phyloP scores from a whole-genome alignment of 148 eudicot genomes.

The Amaranthus cruentus region DNA sequence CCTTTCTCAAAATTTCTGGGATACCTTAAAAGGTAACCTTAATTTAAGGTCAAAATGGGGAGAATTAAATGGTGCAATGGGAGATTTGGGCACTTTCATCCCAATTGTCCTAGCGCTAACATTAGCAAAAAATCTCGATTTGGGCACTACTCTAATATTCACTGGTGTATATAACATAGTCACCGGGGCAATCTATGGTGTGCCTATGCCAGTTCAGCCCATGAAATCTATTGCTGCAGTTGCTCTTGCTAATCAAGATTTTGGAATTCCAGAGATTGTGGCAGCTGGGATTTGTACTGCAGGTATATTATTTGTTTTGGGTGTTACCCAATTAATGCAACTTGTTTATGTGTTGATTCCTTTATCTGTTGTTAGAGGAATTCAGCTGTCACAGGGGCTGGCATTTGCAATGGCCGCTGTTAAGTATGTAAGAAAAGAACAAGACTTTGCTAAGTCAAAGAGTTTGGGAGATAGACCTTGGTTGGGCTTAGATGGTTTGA shows the following conservation, averaged over 20 bases:
- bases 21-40: conserved; percentile 40
- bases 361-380: conserved; percentile 74
- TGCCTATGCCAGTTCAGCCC: conserved; percentile 98
- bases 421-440: conserved; percentile 58
- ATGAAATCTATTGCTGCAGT: conserved; percentile 89
- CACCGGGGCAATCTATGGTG: conserved; percentile 73
- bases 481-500: conserved; percentile 78
- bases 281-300: conserved; percentile 81
- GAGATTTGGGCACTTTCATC: conserved; percentile 86
- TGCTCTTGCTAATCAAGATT: conserved; percentile 56
- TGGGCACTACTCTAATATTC: conserved; percentile 83
- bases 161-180: conserved; percentile 67
- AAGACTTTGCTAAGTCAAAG: conserved; percentile 64
- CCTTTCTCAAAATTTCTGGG: conserved; percentile 19
- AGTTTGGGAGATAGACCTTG: conserved; percentile 56
- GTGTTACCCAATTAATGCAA: conserved; percentile 73
- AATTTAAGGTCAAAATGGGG: conserved; percentile 64
- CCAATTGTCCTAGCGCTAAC: conserved; percentile 78
- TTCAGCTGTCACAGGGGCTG: conserved; percentile 82
- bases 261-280: conserved; percentile 69
- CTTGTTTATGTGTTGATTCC: conserved; percentile 68
- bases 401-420: conserved; percentile 82
- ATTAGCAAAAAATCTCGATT: conserved; percentile 58
- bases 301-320: conserved; percentile 51
- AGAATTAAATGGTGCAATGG: conserved; percentile 88